Conservation (phyloP, 306 rosid genomes). For the Acacia melanoxylon region DNA sequence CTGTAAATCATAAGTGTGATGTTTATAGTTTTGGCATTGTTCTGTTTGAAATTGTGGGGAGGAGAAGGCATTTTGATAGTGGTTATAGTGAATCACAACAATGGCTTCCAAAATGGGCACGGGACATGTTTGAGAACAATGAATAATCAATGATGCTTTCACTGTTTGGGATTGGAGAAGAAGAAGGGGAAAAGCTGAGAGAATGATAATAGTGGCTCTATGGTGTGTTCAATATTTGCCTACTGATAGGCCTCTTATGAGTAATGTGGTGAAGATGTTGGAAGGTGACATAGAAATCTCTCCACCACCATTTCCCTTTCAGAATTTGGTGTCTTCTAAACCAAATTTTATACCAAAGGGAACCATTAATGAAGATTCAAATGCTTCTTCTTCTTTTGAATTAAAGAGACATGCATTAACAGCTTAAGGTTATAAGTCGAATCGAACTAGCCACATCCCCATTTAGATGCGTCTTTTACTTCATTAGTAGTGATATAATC, state of each 20-base stretch:
- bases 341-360: conserved; percentile 16
- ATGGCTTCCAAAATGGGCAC: conserved; percentile 49
- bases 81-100: conserved; percentile 36
- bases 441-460: too few relatives aligned
- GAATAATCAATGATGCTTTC: conserved; percentile 45
- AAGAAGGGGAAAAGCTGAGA: conserved; percentile 37
- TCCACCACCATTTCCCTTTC: conserved; percentile 48
- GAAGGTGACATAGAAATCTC: conserved; percentile 43
- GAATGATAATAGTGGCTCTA: conserved; percentile 47
- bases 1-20: conserved; percentile 43
- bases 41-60: conserved; percentile 48
- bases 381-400: conserved; percentile 9
- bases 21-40: conserved; percentile 53
- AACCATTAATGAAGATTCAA: conserved; percentile 20
- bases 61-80: conserved; percentile 46
- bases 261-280: conserved; percentile 50
- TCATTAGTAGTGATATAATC: too few relatives aligned
- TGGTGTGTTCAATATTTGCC: conserved; percentile 55
- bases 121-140: conserved; percentile 50
- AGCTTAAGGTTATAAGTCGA: too few relatives aligned
- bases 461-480: too few relatives aligned
- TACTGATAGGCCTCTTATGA: conserved; percentile 49
- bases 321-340: conserved; percentile 25
- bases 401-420: too few relatives aligned
- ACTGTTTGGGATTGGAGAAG: conserved; percentile 39